These are phyloP conservation scores for Xylaria sp. DNA, from an alignment of 2,329 filamentous ascomycete species.

Conservation along the genomic window DNA sequence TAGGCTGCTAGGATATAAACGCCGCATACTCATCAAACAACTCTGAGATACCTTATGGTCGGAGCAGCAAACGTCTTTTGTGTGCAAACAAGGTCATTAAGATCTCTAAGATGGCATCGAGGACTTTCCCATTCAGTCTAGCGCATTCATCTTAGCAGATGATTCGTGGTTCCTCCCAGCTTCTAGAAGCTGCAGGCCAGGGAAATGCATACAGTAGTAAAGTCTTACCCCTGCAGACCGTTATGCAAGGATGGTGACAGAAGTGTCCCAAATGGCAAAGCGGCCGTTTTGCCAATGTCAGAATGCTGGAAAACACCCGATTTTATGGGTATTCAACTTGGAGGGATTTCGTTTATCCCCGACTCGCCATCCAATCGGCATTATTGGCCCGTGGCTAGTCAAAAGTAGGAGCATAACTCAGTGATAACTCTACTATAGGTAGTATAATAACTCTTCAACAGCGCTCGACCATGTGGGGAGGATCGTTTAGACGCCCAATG, in stretches of 20 bases:
- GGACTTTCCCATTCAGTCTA: constrained; percentile 11
- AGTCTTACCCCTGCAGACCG: constrained; percentile 25
- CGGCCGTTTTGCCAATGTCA: constrained; percentile 23
- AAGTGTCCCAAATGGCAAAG: constrained; percentile 22
- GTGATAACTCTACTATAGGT: background rate
- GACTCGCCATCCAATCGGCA: background rate
- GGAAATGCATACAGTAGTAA: constrained; percentile 13
- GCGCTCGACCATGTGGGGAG: background rate
- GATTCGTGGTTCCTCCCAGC: constrained; percentile 22
- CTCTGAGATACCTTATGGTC: background rate
- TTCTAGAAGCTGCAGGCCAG: constrained; percentile 28
- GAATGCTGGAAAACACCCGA: constrained; percentile 24
- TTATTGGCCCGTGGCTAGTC: background rate
- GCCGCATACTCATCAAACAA: background rate
- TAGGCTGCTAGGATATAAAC: constrained; percentile 1
- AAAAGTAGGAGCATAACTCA: background rate
- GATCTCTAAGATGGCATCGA: background rate
- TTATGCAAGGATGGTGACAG: constrained; percentile 34
- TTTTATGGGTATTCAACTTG: constrained; percentile 8
- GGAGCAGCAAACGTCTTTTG: background rate
- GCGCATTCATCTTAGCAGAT: constrained; percentile 9
- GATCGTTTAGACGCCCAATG: background rate
- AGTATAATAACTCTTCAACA: background rate
- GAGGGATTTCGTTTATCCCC: background rate
- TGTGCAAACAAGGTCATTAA: background rate